phyloP scores from a whole-genome alignment of 2,329 filamentous ascomycete genomes.

The Xylaria sp. region DNA sequence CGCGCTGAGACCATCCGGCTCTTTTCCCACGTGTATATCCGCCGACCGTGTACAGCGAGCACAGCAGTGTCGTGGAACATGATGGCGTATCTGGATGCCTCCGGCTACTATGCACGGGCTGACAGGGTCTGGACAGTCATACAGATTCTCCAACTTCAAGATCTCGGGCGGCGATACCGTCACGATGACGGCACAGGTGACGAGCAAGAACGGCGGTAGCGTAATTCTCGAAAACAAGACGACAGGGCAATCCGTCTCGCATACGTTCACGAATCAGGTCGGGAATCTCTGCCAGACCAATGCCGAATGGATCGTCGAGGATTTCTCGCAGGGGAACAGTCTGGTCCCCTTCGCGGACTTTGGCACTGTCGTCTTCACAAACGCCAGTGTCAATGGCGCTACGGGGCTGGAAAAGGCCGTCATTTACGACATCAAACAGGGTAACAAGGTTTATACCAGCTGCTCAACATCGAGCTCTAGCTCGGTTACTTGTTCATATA shows the following conservation, averaged over 20 bases:
- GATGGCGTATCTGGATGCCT: not conserved
- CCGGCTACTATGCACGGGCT: not conserved
- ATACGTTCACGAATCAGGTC: conserved; percentile 60
- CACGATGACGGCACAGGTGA: conserved; percentile 43
- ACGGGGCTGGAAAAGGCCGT: conserved; percentile 53
- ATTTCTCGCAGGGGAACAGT: conserved; percentile 56
- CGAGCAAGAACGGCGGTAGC: conserved; percentile 35
- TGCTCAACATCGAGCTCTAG: conserved; percentile 45
- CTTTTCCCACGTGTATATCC: not conserved
- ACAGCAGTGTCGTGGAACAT: not conserved
- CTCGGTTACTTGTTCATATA: conserved; percentile 45
- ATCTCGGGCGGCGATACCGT: conserved; percentile 51
- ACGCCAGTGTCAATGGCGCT: conserved; percentile 52
- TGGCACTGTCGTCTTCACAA: conserved; percentile 57
- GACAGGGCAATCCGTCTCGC: conserved; percentile 62
- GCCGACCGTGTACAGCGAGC: not conserved
- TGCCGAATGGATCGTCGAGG: conserved; percentile 73
- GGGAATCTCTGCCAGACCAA: conserved; percentile 63
- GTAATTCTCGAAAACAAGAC: conserved; percentile 55
- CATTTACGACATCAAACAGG: conserved; percentile 60
- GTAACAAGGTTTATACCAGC: conserved; percentile 51
- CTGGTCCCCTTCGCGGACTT: conserved; percentile 61
- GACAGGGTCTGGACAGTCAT: conserved; percentile 45
- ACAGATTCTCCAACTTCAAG: conserved; percentile 60
- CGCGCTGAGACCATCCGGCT: not conserved